Base-by-base conservation (phyloP, 768 basidiomycete genomes). In the Podaxis pistillaris region DNA sequence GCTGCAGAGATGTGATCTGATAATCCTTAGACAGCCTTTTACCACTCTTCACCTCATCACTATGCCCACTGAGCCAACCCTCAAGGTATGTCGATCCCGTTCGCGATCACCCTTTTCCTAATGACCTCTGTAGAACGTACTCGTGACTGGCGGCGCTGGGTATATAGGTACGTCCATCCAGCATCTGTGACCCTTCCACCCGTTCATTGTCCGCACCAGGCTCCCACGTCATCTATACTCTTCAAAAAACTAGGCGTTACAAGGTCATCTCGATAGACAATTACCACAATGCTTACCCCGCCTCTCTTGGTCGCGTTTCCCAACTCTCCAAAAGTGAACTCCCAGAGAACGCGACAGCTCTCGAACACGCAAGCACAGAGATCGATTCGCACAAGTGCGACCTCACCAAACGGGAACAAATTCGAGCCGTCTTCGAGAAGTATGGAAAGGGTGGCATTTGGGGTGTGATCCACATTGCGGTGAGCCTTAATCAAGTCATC, bases 211-310 rank as follows among this genome's bases (percentile, higher is more conserved):
- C 53, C 55, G 60, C 67, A 63, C 56, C 71, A 94, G 96, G 95
- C 71, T 96, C 96, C 28, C 97, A 99, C 77, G 89, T 98, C 72
- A 88, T 98, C 66, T 93, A 90, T 63, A 81, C 86, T 53, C 79
- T 97, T 44, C 88, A 97, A 67, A 84, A 92, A 71, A 93, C 94
- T 12, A 86, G 94, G 63, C 81, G 87, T 65, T 99, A 91, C 83
- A 92, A 91, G 72, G 94, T 98, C 68, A 86, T 98, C 66, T 90
- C 95, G 24, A 84, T 98, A 68, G 97, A 99, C 80, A 98, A 98
- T 80, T 81, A 90, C 79, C 88, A 94, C 76, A 99, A 99, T 73
- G 95, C 97, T 2, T 86, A 86, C 67, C 86, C 91, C 1, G 79
- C 79, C 22, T 86, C 94, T 2, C 82, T 97, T 53, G 75, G 80